These are phyloP conservation scores for Saccharomycopsis fodiens DNA, from an alignment of 805 yeast genomes.

Conservation along the genomic window DNA sequence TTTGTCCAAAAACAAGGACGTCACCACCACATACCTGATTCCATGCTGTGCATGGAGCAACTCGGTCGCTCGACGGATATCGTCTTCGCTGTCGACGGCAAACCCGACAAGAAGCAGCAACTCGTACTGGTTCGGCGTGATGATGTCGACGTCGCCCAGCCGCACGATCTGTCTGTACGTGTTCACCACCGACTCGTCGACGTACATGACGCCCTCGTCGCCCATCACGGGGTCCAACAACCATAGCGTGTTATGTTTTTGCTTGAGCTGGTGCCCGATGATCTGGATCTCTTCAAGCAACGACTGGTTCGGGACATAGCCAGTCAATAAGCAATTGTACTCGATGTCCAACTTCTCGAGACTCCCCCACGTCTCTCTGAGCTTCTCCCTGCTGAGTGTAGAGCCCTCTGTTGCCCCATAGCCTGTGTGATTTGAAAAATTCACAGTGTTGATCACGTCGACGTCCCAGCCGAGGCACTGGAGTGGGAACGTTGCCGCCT, in stretches of 20 bases:
- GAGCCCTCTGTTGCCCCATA: slow-evolving; percentile 53
- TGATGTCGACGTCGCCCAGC: slow-evolving; percentile 49
- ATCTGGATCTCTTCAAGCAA: slow-evolving; percentile 31
- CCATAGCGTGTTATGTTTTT: slow-evolving; percentile 41
- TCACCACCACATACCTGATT: slow-evolving; percentile 57
- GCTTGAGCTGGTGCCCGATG: slow-evolving; percentile 33
- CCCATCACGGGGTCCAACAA: slow-evolving; percentile 77
- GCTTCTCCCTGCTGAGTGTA: slow-evolving; percentile 33
- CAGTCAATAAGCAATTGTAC: slow-evolving; percentile 55
- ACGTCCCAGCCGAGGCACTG: slow-evolving; percentile 89
- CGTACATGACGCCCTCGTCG: slow-evolving; percentile 66
- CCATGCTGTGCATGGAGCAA: slow-evolving; percentile 40
- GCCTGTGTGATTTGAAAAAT: slow-evolving; percentile 89
- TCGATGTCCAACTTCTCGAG: slow-evolving; percentile 27
- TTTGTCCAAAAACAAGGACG: slow-evolving; percentile 40
- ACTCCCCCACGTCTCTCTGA: slow-evolving; percentile 34
- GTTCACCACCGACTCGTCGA: slow-evolving; percentile 52
- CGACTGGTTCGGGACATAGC: slow-evolving; percentile 56
- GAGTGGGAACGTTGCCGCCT: slow-evolving; percentile 84
- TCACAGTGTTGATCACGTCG: slow-evolving; percentile 81
- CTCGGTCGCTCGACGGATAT: slow-evolving; percentile 40
- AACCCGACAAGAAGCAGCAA: slow-evolving; percentile 59
- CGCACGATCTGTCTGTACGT: slow-evolving; percentile 42
- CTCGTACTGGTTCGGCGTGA: slow-evolving; percentile 91
- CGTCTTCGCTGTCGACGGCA: slow-evolving; percentile 33